Conservation (phyloP, 2,329 filamentous ascomycete genomes). For the Harringtonia lauricola region DNA sequence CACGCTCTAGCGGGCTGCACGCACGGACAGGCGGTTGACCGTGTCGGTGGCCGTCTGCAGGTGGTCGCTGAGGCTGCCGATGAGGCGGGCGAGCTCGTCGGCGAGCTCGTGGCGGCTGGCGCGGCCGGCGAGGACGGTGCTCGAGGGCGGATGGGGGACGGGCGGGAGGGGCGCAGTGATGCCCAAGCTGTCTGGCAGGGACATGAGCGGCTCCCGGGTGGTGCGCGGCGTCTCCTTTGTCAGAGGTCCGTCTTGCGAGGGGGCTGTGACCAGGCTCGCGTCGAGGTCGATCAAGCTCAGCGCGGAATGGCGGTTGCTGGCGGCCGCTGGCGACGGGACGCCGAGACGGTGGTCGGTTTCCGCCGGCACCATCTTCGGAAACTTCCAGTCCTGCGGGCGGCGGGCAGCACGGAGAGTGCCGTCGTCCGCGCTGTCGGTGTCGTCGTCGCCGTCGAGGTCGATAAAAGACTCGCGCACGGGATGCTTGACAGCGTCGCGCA, state of each 20-base stretch:
- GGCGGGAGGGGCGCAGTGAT: conserved; percentile 1
- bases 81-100: conserved; percentile 21
- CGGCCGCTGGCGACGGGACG: conserved; percentile 5
- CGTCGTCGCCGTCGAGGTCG: conserved; percentile 43
- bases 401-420: conserved; percentile 30
- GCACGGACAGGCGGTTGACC: conserved; percentile 17
- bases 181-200: conserved; percentile 35
- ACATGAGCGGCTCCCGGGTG: conserved; percentile 43
- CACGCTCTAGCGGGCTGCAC: conserved; percentile 8
- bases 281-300: conserved; percentile 24
- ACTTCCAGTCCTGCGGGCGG: conserved; percentile 39
- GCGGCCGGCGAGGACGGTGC: conserved; percentile 31
- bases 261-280: conserved; percentile 22
- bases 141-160: conserved; percentile 23
- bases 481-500: conserved; percentile 40
- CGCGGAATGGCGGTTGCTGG: conserved; percentile 20
- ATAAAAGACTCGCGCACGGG: conserved; percentile 51
- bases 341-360: conserved; percentile 6
- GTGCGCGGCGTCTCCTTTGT: too few species aligned
- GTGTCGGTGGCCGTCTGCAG: conserved; percentile 18
- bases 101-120: conserved; percentile 18
- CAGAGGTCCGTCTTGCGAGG: too few species aligned
- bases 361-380: conserved; percentile 29
- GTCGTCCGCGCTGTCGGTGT: conserved; percentile 36
- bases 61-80: conserved; percentile 22